Conservation (phyloP, 805 yeast genomes). For the Ogataea thermomethanolica region DNA sequence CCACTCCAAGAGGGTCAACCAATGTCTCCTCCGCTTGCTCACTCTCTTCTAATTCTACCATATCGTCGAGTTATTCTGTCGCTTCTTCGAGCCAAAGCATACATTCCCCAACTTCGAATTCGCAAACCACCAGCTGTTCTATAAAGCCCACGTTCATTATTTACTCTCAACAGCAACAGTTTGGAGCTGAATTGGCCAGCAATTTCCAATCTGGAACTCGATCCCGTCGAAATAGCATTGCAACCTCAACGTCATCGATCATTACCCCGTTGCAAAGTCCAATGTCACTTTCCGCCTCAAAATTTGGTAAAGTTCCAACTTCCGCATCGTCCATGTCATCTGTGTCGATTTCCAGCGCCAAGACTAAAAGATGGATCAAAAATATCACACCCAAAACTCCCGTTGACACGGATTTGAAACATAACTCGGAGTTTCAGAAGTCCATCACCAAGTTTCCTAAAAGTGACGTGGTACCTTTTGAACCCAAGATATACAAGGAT, state of each 20-base stretch:
- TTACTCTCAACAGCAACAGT: slow-evolving; percentile 11
- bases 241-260: slow-evolving; percentile 5
- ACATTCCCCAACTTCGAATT: slow-evolving; percentile 12
- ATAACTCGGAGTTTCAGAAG: slow-evolving; percentile 27
- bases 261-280: slow-evolving; percentile 18
- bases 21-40: slow-evolving; percentile 17
- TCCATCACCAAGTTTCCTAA: slow-evolving; percentile 34
- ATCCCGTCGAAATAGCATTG: slow-evolving; percentile 6
- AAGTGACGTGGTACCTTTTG: slow-evolving; percentile 24
- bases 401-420: slow-evolving; percentile 10
- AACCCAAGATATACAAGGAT: slow-evolving; percentile 28
- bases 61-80: slow-evolving; percentile 15
- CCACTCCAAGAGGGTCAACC: slow-evolving; percentile 12
- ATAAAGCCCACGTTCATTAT: slow-evolving; percentile 15
- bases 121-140: slow-evolving; percentile 5
- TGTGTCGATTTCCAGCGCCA: not conserved
- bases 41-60: slow-evolving; percentile 20
- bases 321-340: slow-evolving; percentile 9
- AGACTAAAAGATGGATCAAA: slow-evolving; percentile 1
- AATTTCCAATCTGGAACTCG: not conserved
- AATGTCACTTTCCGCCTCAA: slow-evolving; percentile 20
- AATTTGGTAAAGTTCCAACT: slow-evolving; percentile 20
- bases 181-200: not conserved
- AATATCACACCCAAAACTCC: not conserved
- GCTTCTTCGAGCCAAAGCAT: slow-evolving; percentile 13